A percentile compares a stretch with the other conserved stretches of the same genome.
Evolutionary conservation across 1,284 basidiomycete genomes (phyloP).

Genomic region (Amylostereum areolatum): DNA sequence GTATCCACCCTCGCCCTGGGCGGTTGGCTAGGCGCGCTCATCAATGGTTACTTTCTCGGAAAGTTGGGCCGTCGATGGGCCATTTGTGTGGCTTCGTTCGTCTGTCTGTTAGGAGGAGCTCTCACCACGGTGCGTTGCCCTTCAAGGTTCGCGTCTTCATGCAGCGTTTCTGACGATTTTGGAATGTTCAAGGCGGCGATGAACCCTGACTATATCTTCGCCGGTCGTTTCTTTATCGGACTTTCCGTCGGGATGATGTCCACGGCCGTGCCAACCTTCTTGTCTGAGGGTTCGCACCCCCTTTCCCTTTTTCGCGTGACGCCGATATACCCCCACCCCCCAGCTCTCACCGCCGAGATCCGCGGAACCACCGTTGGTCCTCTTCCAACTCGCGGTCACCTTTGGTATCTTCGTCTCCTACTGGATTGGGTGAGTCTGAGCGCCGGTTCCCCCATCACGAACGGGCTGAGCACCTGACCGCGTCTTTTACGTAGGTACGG

Average conservation of each 20-base stretch:
- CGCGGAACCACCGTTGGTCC: neutral
- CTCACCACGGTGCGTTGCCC: conserved; percentile 12
- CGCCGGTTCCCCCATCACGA: neutral
- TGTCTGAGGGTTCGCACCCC: conserved; percentile 19
- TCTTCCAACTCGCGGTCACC: neutral
- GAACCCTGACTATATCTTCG: conserved; percentile 12
- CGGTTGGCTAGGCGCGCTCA: conserved; percentile 19
- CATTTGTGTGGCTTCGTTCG: conserved; percentile 14
- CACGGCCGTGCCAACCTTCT: neutral
- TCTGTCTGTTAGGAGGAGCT: conserved; percentile 18
- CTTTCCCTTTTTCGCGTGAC: too few relatives aligned
- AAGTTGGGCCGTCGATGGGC: conserved; percentile 20
- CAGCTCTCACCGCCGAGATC: conserved; percentile 10
- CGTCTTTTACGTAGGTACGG: too few relatives aligned
- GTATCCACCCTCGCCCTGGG: conserved; percentile 20
- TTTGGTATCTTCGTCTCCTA: neutral
- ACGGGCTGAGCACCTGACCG: neutral
- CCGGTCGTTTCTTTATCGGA: conserved; percentile 20
- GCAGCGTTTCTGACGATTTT: too few relatives aligned
- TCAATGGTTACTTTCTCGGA: conserved; percentile 21
- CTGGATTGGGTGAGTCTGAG: neutral
- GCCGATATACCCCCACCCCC: too few relatives aligned
- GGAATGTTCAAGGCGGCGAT: neutral
- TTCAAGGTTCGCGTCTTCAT: too few relatives aligned
- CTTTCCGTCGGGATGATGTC: conserved; percentile 15